phyloP scores from a whole-genome alignment of 208 protist species.

The Leishmania gerbilli region DNA sequence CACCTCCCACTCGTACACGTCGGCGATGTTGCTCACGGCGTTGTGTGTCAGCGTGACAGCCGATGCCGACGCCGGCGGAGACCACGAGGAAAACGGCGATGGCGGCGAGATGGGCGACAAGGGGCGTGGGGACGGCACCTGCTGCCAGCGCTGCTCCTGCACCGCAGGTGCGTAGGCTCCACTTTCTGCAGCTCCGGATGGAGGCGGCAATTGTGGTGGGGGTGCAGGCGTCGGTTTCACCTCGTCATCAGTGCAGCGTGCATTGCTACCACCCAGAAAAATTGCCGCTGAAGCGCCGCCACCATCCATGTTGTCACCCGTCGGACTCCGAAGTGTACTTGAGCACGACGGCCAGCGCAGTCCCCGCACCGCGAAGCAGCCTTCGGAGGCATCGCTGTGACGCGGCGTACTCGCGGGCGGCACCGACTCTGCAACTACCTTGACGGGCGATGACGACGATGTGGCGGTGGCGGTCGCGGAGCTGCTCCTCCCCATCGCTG shows the following conservation, averaged over 20 bases:
- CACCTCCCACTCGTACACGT: constrained; percentile 72
- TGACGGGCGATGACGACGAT: neutral
- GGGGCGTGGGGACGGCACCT: neutral
- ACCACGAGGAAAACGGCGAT: neutral
- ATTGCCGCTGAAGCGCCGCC: neutral
- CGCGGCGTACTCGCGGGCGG: neutral
- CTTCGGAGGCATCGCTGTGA: neutral
- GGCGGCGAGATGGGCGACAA: neutral
- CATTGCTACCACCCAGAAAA: neutral
- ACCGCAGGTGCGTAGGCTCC: neutral
- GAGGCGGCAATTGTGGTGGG: neutral
- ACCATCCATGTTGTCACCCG: neutral
- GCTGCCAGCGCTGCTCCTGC: neutral
- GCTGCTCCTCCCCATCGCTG: neutral
- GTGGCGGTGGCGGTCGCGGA: neutral
- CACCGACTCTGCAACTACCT: neutral
- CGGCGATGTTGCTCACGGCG: constrained; percentile 74
- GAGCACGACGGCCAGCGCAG: constrained; percentile 20
- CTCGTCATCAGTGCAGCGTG: neutral
- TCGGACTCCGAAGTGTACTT: neutral
- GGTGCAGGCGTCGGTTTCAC: neutral
- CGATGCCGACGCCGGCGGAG: neutral
- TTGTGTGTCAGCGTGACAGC: constrained; percentile 26
- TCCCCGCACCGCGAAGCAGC: neutral
- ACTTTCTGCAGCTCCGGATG: neutral